Conservation (phyloP, 2,329 filamentous ascomycete species). For the Fusarium papillatum region DNA sequence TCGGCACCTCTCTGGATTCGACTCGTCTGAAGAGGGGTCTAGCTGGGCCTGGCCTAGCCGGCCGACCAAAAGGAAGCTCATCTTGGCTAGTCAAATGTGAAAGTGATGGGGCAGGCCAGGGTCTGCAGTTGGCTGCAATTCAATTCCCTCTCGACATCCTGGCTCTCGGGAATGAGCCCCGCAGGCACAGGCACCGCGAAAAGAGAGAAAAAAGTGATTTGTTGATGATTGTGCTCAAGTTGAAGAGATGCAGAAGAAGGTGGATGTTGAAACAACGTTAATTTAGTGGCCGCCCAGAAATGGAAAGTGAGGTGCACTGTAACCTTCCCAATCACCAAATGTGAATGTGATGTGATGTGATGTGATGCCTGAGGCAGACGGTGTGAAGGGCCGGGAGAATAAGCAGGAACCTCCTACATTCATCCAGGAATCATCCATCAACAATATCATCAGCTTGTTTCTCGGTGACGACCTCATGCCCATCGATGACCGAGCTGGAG, state of each 20-base stretch:
- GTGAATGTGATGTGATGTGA: neutral
- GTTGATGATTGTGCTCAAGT: slow-evolving; percentile 30
- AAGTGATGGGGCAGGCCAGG: slow-evolving; percentile 30
- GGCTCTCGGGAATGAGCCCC: slow-evolving; percentile 14
- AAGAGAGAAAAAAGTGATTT: slow-evolving; percentile 32
- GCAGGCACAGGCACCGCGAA: slow-evolving; percentile 24
- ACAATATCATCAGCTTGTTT: slow-evolving; percentile 11
- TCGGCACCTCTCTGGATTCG: slow-evolving; percentile 39
- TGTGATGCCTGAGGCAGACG: slow-evolving; percentile 1
- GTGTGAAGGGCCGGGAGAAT: neutral
- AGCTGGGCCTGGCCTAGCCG: slow-evolving; percentile 28
- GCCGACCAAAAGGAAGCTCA: slow-evolving; percentile 4
- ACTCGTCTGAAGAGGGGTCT: slow-evolving; percentile 27
- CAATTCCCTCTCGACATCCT: slow-evolving; percentile 24
- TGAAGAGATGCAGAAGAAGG: slow-evolving; percentile 30
- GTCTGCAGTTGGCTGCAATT: slow-evolving; percentile 20
- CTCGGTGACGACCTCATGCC: neutral
- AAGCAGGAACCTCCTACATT: neutral
- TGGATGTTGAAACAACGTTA: slow-evolving; percentile 29
- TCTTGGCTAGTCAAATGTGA: slow-evolving; percentile 20
- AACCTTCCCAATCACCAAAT: neutral
- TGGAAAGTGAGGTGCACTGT: slow-evolving; percentile 8
- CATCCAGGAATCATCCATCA: slow-evolving; percentile 16
- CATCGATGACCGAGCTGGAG: neutral
- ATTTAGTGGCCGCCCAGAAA: slow-evolving; percentile 16